Conservation (phyloP, 352 stramenopile genomes). For the Phytophthora vignae region DNA sequence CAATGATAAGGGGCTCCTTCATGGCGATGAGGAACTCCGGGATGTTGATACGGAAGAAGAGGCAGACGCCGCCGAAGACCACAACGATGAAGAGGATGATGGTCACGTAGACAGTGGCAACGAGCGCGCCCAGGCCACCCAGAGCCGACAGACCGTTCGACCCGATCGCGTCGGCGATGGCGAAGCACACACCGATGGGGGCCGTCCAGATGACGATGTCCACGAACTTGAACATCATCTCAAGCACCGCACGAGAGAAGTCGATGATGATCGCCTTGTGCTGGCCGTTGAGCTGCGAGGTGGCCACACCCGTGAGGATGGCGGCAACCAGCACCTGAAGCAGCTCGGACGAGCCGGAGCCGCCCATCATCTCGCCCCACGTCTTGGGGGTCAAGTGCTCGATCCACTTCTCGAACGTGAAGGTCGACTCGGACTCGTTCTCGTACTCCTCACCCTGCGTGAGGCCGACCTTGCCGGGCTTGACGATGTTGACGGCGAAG, state of each 20-base stretch:
- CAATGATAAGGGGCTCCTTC: constrained; percentile 50
- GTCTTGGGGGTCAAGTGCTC: constrained; percentile 61
- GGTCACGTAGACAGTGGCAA: constrained; percentile 43
- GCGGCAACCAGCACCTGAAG: constrained; percentile 54
- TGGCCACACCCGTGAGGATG: constrained; percentile 44
- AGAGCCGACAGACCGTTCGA: constrained; percentile 48
- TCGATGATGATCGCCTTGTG: constrained; percentile 46
- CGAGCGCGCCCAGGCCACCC: constrained; percentile 34
- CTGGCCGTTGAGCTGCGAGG: constrained; percentile 29
- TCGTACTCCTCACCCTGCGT: constrained; percentile 41
- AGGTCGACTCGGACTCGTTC: constrained; percentile 15
- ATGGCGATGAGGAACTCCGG: constrained; percentile 46
- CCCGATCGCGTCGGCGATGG: constrained; percentile 47
- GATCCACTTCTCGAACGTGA: constrained; percentile 53
- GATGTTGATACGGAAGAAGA: constrained; percentile 58
- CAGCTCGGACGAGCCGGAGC: constrained; percentile 48
- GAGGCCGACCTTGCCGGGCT: constrained; percentile 41
- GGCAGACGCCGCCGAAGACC: constrained; percentile 24
- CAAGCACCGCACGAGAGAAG: constrained; percentile 39
- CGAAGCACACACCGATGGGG: constrained; percentile 53
- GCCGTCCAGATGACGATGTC: constrained; percentile 60
- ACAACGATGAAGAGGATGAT: constrained; percentile 42
- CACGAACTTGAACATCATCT: constrained; percentile 66
- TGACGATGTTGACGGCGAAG: constrained; percentile 54
- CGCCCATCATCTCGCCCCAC: constrained; percentile 65